Evolutionary conservation across 2,329 filamentous ascomycete genomes (phyloP).

Genomic region (Aspergillus quadricinctus): DNA sequence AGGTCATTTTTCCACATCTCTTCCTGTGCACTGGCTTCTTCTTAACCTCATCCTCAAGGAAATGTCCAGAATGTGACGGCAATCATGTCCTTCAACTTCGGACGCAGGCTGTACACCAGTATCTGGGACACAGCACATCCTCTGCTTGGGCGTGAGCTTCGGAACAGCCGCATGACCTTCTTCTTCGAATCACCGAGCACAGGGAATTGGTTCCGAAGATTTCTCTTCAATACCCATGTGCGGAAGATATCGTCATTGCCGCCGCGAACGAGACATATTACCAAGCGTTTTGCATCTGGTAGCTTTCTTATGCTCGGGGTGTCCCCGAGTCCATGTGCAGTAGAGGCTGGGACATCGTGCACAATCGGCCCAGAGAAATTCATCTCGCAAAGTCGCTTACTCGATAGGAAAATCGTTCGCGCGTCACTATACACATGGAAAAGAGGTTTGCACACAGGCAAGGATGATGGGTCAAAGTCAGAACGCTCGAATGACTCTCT

Average conservation of each 20-base stretch:
- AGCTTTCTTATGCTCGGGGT: conserved; percentile 51
- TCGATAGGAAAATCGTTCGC: conserved; percentile 16
- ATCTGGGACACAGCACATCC: conserved; percentile 37
- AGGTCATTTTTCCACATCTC: background rate
- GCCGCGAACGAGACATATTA: conserved; percentile 36
- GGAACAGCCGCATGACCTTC: conserved; percentile 21
- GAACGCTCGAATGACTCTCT: conserved; percentile 12
- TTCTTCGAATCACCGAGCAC: conserved; percentile 12
- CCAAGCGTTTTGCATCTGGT: conserved; percentile 52
- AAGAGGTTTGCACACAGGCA: conserved; percentile 29
- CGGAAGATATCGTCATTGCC: conserved; percentile 19
- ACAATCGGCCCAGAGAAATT: conserved; percentile 28
- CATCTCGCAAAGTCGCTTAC: conserved; percentile 19
- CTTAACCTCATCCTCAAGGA: background rate
- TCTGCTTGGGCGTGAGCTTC: conserved; percentile 25
- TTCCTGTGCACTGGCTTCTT: background rate
- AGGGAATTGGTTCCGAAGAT: conserved; percentile 8
- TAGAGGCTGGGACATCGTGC: conserved; percentile 31
- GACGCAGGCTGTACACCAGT: conserved; percentile 45
- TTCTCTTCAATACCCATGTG: conserved; percentile 12
- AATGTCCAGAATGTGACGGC: conserved; percentile 41
- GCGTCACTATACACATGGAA: conserved; percentile 21
- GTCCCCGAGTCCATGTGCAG: conserved; percentile 29
- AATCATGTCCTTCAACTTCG: conserved; percentile 46
- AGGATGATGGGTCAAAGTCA: conserved; percentile 14